phyloP scores from a whole-genome alignment of 495 filamentous ascomycete species.

The Penicillium angulare region DNA sequence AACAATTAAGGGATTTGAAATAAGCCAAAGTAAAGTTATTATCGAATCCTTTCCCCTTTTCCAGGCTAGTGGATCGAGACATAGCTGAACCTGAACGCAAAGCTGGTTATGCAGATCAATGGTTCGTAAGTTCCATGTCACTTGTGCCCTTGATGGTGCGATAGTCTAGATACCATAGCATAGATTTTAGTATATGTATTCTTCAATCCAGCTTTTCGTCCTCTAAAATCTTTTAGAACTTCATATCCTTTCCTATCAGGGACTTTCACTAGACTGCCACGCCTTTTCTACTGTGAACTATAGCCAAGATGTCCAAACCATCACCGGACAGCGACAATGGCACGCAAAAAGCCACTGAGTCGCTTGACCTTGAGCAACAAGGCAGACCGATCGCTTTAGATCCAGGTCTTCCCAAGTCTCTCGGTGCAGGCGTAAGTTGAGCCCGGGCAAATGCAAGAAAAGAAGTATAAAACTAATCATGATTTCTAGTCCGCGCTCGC shows the following conservation, averaged over 20 bases:
- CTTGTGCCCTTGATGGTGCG: not conserved
- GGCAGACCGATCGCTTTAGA: not conserved
- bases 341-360: constrained; percentile 5
- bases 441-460: not conserved
- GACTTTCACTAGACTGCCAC: no score
- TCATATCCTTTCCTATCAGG: not conserved
- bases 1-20: not conserved
- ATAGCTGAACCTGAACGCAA: not conserved
- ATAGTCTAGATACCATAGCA: not conserved
- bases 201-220: not conserved
- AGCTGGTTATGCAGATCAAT: not conserved
- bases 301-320: no score
- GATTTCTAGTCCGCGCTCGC: constrained; percentile 41
- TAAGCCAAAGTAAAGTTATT: no score
- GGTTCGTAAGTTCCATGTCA: not conserved
- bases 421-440: constrained; percentile 26
- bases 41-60: no score
- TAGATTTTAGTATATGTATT: not conserved
- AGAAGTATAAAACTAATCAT: not conserved
- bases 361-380: constrained; percentile 22
- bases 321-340: constrained; percentile 6
- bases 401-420: constrained; percentile 11
- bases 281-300: no score
- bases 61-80: no score
- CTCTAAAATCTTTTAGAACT: not conserved